A percentile compares a stretch with the other conserved stretches of the same genome.
phyloP scores from a whole-genome alignment of 345 rosid species.

The Lepidium sativum region DNA sequence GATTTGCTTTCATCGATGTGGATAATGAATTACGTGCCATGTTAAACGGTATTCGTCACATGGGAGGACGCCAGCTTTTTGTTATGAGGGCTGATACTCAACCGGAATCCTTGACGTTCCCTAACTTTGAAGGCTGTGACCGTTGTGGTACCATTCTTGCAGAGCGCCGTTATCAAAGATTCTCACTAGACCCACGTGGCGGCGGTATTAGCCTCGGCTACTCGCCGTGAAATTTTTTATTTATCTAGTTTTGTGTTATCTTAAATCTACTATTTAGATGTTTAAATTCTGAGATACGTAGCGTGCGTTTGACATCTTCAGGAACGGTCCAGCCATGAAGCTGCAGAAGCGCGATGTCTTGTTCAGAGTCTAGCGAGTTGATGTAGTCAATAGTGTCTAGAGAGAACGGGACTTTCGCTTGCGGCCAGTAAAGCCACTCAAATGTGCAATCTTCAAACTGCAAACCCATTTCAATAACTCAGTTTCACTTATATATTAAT shows the following conservation, averaged over 20 bases:
- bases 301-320: constrained; percentile 46
- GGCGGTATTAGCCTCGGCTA: too few relatives aligned
- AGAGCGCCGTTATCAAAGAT: too few relatives aligned
- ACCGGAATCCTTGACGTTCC: background rate
- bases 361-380: constrained; percentile 59
- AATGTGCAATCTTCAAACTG: constrained; percentile 99
- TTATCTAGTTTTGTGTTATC: too few relatives aligned
- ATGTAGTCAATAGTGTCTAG: constrained; percentile 49
- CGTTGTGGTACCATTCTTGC: too few relatives aligned
- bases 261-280: too few relatives aligned
- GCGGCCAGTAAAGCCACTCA: constrained; percentile 99
- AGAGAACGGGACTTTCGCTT: constrained; percentile 63
- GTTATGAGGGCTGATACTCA: constrained; percentile 49
- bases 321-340: constrained; percentile 72
- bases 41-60: constrained; percentile 30
- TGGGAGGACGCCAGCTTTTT: constrained; percentile 27
- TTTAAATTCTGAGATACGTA: constrained; percentile 71
- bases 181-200: too few relatives aligned
- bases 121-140: background rate
- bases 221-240: too few relatives aligned
- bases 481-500: background rate
- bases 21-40: constrained; percentile 40
- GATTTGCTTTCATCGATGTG: constrained; percentile 58
- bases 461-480: background rate
- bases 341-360: constrained; percentile 63